Evolutionary conservation across 768 basidiomycete species (phyloP), one percentile per base, ranked within the genome.

Genomic region (Leucocoprinus leucothites): DNA sequence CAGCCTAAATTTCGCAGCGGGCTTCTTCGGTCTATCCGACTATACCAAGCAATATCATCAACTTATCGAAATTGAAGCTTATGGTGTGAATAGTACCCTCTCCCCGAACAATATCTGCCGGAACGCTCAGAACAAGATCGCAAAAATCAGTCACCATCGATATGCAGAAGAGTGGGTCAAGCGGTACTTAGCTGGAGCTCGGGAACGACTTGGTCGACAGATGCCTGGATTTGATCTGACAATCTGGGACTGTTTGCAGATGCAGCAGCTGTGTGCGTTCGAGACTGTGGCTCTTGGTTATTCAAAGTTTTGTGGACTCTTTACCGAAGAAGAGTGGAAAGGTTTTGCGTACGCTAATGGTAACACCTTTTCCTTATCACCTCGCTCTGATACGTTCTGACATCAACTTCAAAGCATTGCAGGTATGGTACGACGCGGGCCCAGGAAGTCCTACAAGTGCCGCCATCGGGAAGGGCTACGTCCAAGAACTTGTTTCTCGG

Each of bases 211-310:
- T 1, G 71, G 78, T 40, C 65, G 65, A 11, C 67, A 75, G 46
- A 52, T 89, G 13, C 60, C 73, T 9, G 87, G 86, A 3, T 74
- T 82, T 41, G 64, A 75, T 9, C 68, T 89, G 46, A 78, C 71
- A 11, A 66, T 78, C 5, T 69, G 74, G 14, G 81, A 85, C 60
- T 63, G 85, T 7, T 79, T 82, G 42, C 76, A 73, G 3, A 80
- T 88, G 75, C 87, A 88, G 59, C 78, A 83, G 64, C 69, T 84
- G 60, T 90, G 89, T 61, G 85, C 87, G 7, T 90, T 89, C 59
- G 89, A 91, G 85, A 89, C 90, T 28, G 90, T 91, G 43, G 80
- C 88, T 0, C 80, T 91, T 3, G 89, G 88, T 0, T 89, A 82
- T 63, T 90, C 89, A 8, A 72, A 76, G 40, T 93, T 91, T 67